Conservation (phyloP, 345 rosid species). For the Hibiscus syriacus region DNA sequence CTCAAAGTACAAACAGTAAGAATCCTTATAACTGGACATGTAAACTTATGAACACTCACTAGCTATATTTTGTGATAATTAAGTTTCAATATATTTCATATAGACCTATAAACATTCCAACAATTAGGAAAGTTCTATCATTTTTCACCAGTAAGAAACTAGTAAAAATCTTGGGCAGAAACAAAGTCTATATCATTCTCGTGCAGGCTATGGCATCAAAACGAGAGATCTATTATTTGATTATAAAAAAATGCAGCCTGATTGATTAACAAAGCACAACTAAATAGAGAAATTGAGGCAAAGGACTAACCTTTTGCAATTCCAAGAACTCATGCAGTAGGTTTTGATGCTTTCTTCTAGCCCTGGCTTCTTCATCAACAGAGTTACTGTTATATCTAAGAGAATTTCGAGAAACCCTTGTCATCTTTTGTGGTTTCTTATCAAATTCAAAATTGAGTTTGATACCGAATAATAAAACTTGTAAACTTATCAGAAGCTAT, state of each 20-base stretch:
- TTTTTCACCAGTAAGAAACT: neutral
- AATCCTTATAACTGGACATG: neutral
- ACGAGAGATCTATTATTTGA: neutral
- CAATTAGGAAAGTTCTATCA: neutral
- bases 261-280: neutral
- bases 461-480: neutral
- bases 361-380: slow-evolving; percentile 16
- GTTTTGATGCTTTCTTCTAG: slow-evolving; percentile 22
- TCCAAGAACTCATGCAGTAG: slow-evolving; percentile 28
- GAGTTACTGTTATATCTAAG: slow-evolving; percentile 5
- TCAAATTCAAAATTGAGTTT: slow-evolving; percentile 12
- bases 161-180: neutral
- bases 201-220: neutral
- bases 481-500: neutral
- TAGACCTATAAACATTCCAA: neutral
- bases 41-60: neutral
- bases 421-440: slow-evolving; percentile 16
- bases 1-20: neutral
- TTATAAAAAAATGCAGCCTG: neutral
- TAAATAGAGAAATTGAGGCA: neutral
- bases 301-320: slow-evolving; percentile 30
- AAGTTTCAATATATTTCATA: neutral
- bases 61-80: neutral
- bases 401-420: slow-evolving; percentile 15
- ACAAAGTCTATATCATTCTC: neutral